phyloP scores from a whole-genome alignment of 176 grass and related monocot genomes.

The Tuctoria greenei region DNA sequence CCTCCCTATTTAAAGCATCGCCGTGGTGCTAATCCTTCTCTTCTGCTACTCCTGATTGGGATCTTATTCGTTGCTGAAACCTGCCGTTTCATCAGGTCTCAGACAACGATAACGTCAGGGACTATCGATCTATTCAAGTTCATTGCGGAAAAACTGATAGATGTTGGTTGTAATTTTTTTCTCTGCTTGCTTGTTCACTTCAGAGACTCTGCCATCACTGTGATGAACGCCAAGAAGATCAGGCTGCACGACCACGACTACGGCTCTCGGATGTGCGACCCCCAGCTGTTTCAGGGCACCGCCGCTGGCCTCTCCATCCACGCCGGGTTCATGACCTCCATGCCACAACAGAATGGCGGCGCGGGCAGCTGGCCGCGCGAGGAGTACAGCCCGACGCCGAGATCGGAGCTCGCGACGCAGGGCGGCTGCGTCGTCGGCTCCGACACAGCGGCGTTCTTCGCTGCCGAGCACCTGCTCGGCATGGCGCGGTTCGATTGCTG shows the following conservation, averaged over 20 bases:
- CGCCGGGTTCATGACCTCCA: constrained; percentile 19
- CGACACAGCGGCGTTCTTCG: constrained; percentile 50
- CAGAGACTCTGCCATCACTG: neutral
- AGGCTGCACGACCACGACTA: constrained; percentile 45
- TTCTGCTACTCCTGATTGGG: constrained; percentile 25
- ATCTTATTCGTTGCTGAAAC: neutral
- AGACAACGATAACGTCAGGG: constrained; percentile 6
- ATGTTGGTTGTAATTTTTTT: neutral
- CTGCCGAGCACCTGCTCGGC: constrained; percentile 47
- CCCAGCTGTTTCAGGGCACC: constrained; percentile 7
- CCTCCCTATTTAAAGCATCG: constrained; percentile 39
- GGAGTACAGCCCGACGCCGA: constrained; percentile 25
- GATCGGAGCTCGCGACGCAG: constrained; percentile 12
- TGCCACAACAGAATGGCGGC: constrained; percentile 18
- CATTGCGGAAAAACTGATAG: neutral
- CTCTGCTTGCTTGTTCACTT: constrained; percentile 14
- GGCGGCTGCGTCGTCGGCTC: constrained; percentile 46
- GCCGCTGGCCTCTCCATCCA: constrained; percentile 1
- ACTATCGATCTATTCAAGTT: neutral
- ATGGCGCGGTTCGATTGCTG: constrained; percentile 16
- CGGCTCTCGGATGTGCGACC: constrained; percentile 41
- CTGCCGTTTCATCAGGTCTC: constrained; percentile 23
- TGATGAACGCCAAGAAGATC: constrained; percentile 66
- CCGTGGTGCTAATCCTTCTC: constrained; percentile 1
- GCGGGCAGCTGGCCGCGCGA: neutral